Evolutionary conservation across 106 monocot genomes (phyloP).

Genomic region (Posidonia australis): DNA sequence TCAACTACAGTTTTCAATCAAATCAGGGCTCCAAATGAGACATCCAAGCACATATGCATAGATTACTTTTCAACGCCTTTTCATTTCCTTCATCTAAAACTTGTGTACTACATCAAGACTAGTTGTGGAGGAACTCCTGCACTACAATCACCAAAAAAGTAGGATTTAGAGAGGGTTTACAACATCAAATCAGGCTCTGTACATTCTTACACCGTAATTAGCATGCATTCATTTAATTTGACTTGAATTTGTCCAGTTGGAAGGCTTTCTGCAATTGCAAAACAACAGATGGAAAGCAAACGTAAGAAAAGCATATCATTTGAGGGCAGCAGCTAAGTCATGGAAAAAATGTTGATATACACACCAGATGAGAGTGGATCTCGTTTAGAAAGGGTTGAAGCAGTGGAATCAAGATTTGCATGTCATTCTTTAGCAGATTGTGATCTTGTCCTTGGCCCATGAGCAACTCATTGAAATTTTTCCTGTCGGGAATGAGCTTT

Average conservation of each 20-base stretch:
- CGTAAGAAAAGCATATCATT: neutral
- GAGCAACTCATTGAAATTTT: constrained; percentile 37
- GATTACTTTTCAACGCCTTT: no score
- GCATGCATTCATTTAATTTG: no score
- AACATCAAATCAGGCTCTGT: no score
- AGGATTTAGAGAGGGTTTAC: no score
- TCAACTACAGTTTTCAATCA: no score
- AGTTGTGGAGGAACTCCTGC: no score
- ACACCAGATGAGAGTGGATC: constrained; percentile 44
- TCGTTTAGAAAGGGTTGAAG: constrained; percentile 50
- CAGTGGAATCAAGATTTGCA: constrained; percentile 23
- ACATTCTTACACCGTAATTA: no score
- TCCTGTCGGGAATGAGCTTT: constrained; percentile 64
- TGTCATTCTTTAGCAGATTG: constrained; percentile 31
- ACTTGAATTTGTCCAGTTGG: constrained; percentile 48
- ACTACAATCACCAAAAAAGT: no score
- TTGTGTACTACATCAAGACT: no score
- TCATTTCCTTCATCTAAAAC: no score
- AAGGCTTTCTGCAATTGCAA: constrained; percentile 33
- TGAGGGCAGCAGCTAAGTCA: neutral
- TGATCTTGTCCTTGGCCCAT: constrained; percentile 38
- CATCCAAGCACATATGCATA: no score
- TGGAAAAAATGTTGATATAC: neutral
- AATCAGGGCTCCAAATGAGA: no score
- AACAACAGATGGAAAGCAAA: neutral